phyloP scores from a whole-genome alignment of 495 filamentous ascomycete species.

The Cairneyella variabilis region DNA sequence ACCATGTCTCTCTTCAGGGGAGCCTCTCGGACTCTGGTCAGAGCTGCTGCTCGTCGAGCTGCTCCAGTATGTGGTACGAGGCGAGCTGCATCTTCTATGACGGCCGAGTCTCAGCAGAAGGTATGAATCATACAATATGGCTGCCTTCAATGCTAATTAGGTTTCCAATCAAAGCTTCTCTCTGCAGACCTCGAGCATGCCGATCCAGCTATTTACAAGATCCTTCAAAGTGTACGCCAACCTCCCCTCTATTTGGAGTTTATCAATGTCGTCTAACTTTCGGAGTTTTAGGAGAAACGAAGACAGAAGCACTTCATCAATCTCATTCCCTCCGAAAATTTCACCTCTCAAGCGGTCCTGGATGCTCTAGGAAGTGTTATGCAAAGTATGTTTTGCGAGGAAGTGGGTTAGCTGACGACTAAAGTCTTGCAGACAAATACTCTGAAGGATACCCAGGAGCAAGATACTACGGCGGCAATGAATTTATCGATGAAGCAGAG shows the following conservation, averaged over 20 bases:
- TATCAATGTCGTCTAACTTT: slow-evolving; percentile 2
- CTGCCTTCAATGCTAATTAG: slow-evolving; percentile 17
- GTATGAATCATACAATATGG: slow-evolving; percentile 29
- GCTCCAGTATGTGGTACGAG: slow-evolving; percentile 22
- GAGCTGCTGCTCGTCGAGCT: slow-evolving; percentile 20
- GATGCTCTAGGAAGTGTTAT: slow-evolving; percentile 97
- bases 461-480: slow-evolving; percentile 95
- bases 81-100: slow-evolving; percentile 45
- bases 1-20: slow-evolving; percentile 27
- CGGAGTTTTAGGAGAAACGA: slow-evolving; percentile 69
- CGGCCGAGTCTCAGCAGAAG: slow-evolving; percentile 61
- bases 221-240: slow-evolving; percentile 75
- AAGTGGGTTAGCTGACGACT: slow-evolving; percentile 6
- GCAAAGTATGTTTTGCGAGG: slow-evolving; percentile 67
- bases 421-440: slow-evolving; percentile 74
- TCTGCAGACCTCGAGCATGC: slow-evolving; percentile 73
- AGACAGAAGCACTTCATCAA: slow-evolving; percentile 98
- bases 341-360: slow-evolving; percentile 94
- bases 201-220: slow-evolving; percentile 80
- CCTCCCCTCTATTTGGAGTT: not conserved
- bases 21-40: slow-evolving; percentile 16
- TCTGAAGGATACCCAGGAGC: slow-evolving; percentile 98
- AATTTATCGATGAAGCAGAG: slow-evolving; percentile 90
- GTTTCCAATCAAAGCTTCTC: slow-evolving; percentile 59
- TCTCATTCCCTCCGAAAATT: slow-evolving; percentile 98